Conservation (phyloP, 768 basidiomycete species). For the Steccherinum ochraceum region DNA sequence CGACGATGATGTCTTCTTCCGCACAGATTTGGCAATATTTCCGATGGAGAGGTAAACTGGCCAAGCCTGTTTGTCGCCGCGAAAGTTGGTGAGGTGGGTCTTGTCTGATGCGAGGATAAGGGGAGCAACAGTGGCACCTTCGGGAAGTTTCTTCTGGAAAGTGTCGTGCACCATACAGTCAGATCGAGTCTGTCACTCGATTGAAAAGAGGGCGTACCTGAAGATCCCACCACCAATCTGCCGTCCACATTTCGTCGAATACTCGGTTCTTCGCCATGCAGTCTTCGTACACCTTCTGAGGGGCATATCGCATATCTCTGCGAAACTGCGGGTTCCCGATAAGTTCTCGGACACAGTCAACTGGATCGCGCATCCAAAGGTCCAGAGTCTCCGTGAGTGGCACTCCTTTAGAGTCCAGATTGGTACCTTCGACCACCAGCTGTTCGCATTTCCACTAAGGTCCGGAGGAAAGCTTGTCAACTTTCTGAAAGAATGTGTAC, state of each 20-base stretch:
- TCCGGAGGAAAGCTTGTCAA: slow-evolving; percentile 23
- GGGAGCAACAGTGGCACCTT: slow-evolving; percentile 28
- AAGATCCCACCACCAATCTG: slow-evolving; percentile 19
- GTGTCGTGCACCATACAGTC: not conserved
- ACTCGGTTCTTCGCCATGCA: slow-evolving; percentile 16
- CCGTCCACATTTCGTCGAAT: slow-evolving; percentile 18
- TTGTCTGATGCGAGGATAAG: slow-evolving; percentile 41
- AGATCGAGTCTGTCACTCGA: slow-evolving; percentile 6
- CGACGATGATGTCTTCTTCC: slow-evolving; percentile 7
- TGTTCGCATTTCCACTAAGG: slow-evolving; percentile 19
- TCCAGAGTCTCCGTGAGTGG: slow-evolving; percentile 12
- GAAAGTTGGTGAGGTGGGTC: slow-evolving; percentile 30
- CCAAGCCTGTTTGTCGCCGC: slow-evolving; percentile 18
- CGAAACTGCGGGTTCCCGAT: slow-evolving; percentile 23
- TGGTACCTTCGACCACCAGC: slow-evolving; percentile 5
- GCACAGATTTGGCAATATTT: slow-evolving; percentile 13
- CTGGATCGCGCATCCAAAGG: slow-evolving; percentile 19
- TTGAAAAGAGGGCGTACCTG: slow-evolving; percentile 14
- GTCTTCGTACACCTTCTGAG: slow-evolving; percentile 8
- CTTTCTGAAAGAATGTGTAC: slow-evolving; percentile 15
- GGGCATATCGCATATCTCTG: slow-evolving; percentile 21
- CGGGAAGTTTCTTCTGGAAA: slow-evolving; percentile 6
- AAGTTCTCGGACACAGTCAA: slow-evolving; percentile 22
- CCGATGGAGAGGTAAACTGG: slow-evolving; percentile 20
- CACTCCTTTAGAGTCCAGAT: slow-evolving; percentile 10